These are phyloP conservation scores for Fusarium fujikuroi DNA, from an alignment of 2,329 filamentous ascomycete species.

Conservation along the genomic window DNA sequence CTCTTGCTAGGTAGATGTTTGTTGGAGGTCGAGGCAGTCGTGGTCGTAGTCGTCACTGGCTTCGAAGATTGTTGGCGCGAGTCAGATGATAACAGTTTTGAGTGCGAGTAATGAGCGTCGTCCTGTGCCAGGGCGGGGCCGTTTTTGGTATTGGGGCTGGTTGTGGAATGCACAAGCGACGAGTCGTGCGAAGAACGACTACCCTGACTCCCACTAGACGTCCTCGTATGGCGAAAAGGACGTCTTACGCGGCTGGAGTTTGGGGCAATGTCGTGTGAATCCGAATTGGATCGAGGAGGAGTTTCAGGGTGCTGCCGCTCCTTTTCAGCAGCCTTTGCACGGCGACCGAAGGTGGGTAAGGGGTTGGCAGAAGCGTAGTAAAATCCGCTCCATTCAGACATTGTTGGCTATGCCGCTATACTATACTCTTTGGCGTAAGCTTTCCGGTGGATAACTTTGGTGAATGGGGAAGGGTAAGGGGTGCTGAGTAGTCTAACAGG, in stretches of 20 bases:
- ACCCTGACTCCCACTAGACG: constrained; percentile 44
- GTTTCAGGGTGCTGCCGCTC: constrained; percentile 41
- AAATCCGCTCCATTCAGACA: constrained; percentile 49
- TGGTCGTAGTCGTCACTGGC: constrained; percentile 19
- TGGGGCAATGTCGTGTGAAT: constrained; percentile 29
- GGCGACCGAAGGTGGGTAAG: constrained; percentile 44
- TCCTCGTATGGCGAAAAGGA: constrained; percentile 39
- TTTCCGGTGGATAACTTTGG: constrained; percentile 32
- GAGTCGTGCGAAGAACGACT: constrained; percentile 45
- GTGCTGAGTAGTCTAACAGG: constrained; percentile 34
- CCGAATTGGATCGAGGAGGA: constrained; percentile 33
- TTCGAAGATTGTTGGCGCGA: constrained; percentile 35
- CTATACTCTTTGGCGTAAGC: constrained; percentile 43
- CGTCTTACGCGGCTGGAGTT: constrained; percentile 28
- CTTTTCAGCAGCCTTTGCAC: constrained; percentile 44
- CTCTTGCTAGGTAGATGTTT: constrained; percentile 29
- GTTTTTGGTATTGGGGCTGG: constrained; percentile 27
- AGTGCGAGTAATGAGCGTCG: constrained; percentile 33
- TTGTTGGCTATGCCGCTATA: constrained; percentile 34
- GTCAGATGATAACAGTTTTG: constrained; percentile 38
- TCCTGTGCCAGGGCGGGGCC: constrained; percentile 45
- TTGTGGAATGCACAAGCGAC: constrained; percentile 43
- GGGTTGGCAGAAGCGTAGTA: constrained; percentile 45
- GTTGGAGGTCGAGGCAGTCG: constrained; percentile 15
- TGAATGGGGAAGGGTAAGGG: constrained; percentile 18